Conservation (phyloP, 495 filamentous ascomycete species). For the Aspergillus nanangensis region DNA sequence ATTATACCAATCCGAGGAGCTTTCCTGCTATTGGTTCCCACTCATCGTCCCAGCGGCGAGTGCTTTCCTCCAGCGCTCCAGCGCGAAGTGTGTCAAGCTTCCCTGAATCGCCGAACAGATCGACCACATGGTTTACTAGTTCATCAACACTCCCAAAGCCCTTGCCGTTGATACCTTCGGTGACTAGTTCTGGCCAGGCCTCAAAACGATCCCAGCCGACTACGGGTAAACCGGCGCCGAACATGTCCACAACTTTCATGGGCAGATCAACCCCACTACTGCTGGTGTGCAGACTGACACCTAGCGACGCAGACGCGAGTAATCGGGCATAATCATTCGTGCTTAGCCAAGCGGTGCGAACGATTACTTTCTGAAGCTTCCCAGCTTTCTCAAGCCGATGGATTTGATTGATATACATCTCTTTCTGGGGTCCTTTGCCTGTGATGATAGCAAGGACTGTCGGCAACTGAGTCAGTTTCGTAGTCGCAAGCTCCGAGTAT, state of each 20-base stretch:
- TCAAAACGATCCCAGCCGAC: conserved; percentile 78
- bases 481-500: conserved; percentile 55
- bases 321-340: conserved; percentile 80
- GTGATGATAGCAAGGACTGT: conserved; percentile 84
- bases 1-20: conserved; percentile 57
- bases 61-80: conserved; percentile 74
- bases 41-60: conserved; percentile 85
- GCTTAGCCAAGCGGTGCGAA: conserved; percentile 78
- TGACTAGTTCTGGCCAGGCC: conserved; percentile 82
- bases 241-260: conserved; percentile 99
- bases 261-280: conserved; percentile 93
- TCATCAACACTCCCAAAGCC: conserved; percentile 69
- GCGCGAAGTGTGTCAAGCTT: conserved; percentile 58
- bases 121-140: conserved; percentile 52
- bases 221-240: conserved; percentile 88
- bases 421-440: conserved; percentile 82
- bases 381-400: conserved; percentile 49
- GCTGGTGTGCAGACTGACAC: conserved; percentile 86
- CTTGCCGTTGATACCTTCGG: conserved; percentile 76
- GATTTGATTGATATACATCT: conserved; percentile 66
- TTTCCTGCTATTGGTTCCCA: conserved; percentile 78
- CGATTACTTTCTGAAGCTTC: conserved; percentile 60
- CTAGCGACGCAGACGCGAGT: conserved; percentile 84
- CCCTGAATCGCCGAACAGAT: conserved; percentile 53
- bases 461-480: conserved; percentile 41